Base-by-base conservation (phyloP, 192 early-diverging fungal species). In the Gamsiella multidivaricata region DNA sequence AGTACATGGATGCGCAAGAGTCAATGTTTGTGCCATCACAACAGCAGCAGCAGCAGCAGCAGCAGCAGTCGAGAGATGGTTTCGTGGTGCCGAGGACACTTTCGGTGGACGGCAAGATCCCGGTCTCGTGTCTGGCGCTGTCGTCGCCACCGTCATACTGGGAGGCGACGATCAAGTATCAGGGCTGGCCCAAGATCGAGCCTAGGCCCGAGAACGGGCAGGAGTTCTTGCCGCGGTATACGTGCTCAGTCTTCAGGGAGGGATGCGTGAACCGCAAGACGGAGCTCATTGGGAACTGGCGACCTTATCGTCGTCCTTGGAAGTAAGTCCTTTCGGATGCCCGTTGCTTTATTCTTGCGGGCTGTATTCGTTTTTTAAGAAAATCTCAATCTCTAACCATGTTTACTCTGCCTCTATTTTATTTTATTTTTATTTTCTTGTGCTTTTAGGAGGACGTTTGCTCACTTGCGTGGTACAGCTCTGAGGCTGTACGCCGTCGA, bases 301-400 rank as follows among this genome's bases (percentile, higher is more conserved):
- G 64, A 62, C 60, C 85, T 1, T 79, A 80, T 8, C 59, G 80
- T 34, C 65, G 85, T 55, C 82, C 81, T n/a, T 86, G 85, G 85
- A 84, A 78, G 74, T 78, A 78, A 45, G 64, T 59, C 7, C 9
- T n/a, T 17, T n/a, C n/a, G 9, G 2, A 33, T 7, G 11, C n/a
- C 28, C 1, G 0, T 29, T 55, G 14, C 11, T 58, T 39, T 36
- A 9, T 32, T 54, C 33, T 56, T 39, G 20, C 25, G n/a, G 12
- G 29, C 12, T 51, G 0, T n/a, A 10, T 43, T 25, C 20, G 42
- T 18, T 33, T 33, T 51, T 25, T 42, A 9, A 34, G 1, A 23
- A n/a, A n/a, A n/a, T n/a, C n/a, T n/a, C n/a, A 33, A 12, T 14
- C 5, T 10, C 34, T 37, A n/a, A 18, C 10, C 34, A 57, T 41